Evolutionary conservation across 345 rosid species (phyloP).

Genomic region (Ceriops tagal): DNA sequence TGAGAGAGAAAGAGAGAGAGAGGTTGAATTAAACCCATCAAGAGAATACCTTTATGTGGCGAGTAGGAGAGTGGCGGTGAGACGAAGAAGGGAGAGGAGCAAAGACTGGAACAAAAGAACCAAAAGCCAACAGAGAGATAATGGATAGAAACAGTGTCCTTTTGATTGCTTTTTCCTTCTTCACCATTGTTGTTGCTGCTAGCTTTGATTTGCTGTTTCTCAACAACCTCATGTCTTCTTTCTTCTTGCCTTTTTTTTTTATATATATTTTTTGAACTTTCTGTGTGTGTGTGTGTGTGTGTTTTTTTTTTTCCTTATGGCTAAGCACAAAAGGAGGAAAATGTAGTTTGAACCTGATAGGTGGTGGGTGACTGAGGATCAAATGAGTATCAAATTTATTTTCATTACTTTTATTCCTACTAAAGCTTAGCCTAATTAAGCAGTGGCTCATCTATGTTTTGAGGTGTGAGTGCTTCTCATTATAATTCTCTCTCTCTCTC

Average conservation of each 20-base stretch:
- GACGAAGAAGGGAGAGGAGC: slow-evolving; percentile 64
- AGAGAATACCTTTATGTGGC: slow-evolving; percentile 23
- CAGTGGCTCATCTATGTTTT: too few relatives aligned
- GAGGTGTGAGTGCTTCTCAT: too few relatives aligned
- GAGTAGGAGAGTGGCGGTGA: slow-evolving; percentile 14
- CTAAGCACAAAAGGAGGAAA: too few relatives aligned
- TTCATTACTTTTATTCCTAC: too few relatives aligned
- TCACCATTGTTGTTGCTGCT: slow-evolving; percentile 29
- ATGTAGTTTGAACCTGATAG: too few relatives aligned
- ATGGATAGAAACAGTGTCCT: slow-evolving; percentile 34
- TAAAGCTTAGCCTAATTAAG: too few relatives aligned
- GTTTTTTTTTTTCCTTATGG: background rate
- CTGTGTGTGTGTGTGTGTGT: too few relatives aligned
- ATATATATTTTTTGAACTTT: too few relatives aligned
- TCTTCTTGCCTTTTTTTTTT: background rate
- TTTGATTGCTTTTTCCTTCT: slow-evolving; percentile 32
- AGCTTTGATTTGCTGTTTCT: background rate
- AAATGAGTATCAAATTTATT: too few relatives aligned
- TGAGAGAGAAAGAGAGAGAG: background rate
- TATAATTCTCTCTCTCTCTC: too few relatives aligned
- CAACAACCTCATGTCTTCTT: background rate
- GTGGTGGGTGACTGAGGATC: too few relatives aligned
- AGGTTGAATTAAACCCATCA: slow-evolving; percentile 8
- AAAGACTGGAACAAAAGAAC: slow-evolving; percentile 51
- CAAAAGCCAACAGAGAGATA: slow-evolving; percentile 37